A percentile compares a stretch with the other conserved stretches of the same genome.
Conservation (phyloP, 164 flowering plant genomes). For the Berberis thunbergii region DNA sequence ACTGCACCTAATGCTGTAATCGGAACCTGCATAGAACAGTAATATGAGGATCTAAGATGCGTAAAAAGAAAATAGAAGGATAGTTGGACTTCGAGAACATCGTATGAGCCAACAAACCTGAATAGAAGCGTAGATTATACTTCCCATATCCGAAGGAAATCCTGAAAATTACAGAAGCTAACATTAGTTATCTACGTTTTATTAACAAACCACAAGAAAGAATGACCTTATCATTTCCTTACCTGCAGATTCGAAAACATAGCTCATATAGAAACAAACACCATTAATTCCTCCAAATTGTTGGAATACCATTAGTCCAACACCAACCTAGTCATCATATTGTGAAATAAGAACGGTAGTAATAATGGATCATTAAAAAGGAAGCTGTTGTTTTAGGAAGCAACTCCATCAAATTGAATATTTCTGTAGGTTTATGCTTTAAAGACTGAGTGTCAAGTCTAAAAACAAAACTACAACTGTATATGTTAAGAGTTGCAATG, state of each 20-base stretch:
- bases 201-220: not conserved
- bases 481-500: no score
- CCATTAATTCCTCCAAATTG: conserved; percentile 89
- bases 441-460: no score
- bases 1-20: conserved; percentile 53
- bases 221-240: not conserved
- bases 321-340: conserved; percentile 51
- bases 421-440: no score
- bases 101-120: conserved; percentile 24
- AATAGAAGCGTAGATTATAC: conserved; percentile 30
- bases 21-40: conserved; percentile 39
- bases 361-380: no score
- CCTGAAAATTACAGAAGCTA: conserved; percentile 20
- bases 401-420: no score
- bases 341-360: no score
- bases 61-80: no score
- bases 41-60: not conserved
- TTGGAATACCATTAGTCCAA: conserved; percentile 73
- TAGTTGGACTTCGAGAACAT: not conserved
- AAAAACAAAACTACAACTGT: no score
- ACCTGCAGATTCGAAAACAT: conserved; percentile 74
- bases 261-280: conserved; percentile 52
- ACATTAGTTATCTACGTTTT: not conserved
- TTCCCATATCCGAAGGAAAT: conserved; percentile 38
- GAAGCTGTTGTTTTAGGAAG: no score